Evolutionary conservation across 306 rosid species (phyloP).

Genomic region (Fragaria iinumae): DNA sequence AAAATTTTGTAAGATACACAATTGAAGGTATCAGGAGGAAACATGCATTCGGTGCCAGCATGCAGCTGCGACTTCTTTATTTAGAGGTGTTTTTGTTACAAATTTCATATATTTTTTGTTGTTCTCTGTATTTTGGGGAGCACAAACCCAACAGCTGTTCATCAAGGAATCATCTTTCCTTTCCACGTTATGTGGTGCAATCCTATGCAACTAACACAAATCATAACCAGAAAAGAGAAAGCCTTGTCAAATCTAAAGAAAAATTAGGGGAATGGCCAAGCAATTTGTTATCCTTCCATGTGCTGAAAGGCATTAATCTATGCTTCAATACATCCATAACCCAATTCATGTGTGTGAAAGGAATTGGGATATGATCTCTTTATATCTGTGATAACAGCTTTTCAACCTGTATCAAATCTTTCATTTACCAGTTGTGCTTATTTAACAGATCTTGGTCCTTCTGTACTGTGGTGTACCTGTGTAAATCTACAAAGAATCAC

Average conservation of each 20-base stretch:
- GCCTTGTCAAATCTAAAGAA: neutral
- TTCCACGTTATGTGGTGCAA: neutral
- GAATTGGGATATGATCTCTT: conserved; percentile 4
- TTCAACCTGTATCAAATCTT: neutral
- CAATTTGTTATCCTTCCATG: neutral
- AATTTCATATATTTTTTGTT: too few relatives aligned
- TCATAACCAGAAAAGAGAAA: neutral
- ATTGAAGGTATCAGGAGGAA: neutral
- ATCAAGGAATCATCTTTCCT: too few relatives aligned
- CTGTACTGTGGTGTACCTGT: conserved; percentile 13
- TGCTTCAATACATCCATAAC: neutral
- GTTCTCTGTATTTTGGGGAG: too few relatives aligned
- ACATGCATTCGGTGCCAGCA: too few relatives aligned
- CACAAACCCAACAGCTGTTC: too few relatives aligned
- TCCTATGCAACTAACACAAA: neutral
- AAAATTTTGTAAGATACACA: neutral
- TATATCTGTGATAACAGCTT: neutral
- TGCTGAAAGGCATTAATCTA: neutral
- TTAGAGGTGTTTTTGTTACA: too few relatives aligned
- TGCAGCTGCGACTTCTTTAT: too few relatives aligned
- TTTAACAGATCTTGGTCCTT: neutral
- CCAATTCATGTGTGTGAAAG: neutral
- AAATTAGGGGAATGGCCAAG: neutral
- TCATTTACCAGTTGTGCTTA: neutral
- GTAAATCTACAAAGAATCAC: neutral